These are phyloP conservation scores for Aspergillus uvarum DNA, from an alignment of 2,329 filamentous ascomycete species.

Conservation along the genomic window DNA sequence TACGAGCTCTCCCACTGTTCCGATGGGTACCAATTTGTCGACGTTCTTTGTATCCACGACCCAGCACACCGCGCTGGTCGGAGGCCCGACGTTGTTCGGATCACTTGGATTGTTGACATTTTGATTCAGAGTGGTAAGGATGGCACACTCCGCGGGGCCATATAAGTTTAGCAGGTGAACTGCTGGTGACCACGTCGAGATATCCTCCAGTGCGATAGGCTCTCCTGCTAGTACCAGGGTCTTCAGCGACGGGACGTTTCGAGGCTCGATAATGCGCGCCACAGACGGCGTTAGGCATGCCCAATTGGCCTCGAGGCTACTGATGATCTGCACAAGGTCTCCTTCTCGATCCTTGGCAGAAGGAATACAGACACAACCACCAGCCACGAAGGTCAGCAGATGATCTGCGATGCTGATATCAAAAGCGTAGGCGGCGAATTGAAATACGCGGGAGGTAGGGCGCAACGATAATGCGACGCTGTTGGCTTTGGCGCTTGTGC, in stretches of 20 bases:
- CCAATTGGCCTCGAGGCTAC: constrained; percentile 32
- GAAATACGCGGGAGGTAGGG: not conserved
- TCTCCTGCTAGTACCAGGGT: constrained; percentile 11
- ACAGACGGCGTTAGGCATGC: constrained; percentile 38
- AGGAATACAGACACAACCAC: constrained; percentile 1
- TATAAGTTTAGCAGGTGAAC: not conserved
- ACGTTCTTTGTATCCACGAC: constrained; percentile 24
- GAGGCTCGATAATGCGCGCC: constrained; percentile 20
- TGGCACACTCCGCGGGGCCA: constrained; percentile 5
- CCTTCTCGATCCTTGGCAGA: not conserved
- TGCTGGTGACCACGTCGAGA: not conserved
- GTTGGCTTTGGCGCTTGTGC: not conserved
- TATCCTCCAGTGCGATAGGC: not conserved
- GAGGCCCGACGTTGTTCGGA: constrained; percentile 12
- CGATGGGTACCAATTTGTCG: constrained; percentile 4
- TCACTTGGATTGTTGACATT: not conserved
- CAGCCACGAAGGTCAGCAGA: not conserved
- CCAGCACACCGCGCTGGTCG: constrained; percentile 18
- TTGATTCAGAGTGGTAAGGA: not conserved
- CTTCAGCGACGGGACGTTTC: constrained; percentile 10
- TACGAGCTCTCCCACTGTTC: constrained; percentile 40
- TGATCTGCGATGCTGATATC: constrained; percentile 1
- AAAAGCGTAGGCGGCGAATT: constrained; percentile 1
- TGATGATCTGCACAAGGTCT: not conserved
- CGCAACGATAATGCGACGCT: not conserved